Percentiles rank a stretch among this genome's conserved stretches.
These are phyloP conservation scores for Helicocarpus griseus DNA, from an alignment of 2,329 filamentous ascomycete genomes.

Conservation along the genomic window DNA sequence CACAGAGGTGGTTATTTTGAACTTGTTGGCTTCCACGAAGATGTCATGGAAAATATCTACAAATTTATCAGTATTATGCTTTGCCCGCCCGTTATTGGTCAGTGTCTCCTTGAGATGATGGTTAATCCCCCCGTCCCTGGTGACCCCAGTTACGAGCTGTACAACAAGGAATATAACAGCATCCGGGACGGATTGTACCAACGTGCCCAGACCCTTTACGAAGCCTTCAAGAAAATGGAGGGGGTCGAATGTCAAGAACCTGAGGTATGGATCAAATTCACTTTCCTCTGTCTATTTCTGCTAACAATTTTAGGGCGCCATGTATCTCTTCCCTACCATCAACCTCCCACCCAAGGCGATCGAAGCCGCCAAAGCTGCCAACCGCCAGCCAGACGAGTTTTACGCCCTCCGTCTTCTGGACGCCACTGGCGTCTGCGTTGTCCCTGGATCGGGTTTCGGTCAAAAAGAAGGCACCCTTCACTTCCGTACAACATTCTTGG, in stretches of 20 bases:
- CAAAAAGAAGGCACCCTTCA: constrained; percentile 86
- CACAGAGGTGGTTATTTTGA: constrained; percentile 98
- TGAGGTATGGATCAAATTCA: constrained; percentile 39
- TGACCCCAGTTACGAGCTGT: constrained; percentile 73
- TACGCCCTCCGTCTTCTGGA: constrained; percentile 88
- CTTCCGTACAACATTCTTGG: constrained; percentile 94
- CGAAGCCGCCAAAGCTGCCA: constrained; percentile 64
- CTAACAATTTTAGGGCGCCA: constrained; percentile 56
- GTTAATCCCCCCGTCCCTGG: constrained; percentile 84
- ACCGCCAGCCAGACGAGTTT: constrained; percentile 76
- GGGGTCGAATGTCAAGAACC: constrained; percentile 84
- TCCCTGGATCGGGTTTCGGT: constrained; percentile 86
- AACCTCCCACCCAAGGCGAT: constrained; percentile 64
- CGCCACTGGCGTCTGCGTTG: constrained; percentile 87
- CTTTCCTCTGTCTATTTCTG: not conserved
- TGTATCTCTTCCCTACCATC: constrained; percentile 99
- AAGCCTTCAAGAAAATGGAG: constrained; percentile 90
- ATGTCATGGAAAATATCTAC: constrained; percentile 90
- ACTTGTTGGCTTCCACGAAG: constrained; percentile 74
- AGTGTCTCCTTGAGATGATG: constrained; percentile 96
- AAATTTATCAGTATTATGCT: constrained; percentile 97
- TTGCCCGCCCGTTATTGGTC: constrained; percentile 87
- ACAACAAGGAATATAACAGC: constrained; percentile 71
- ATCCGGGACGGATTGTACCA: constrained; percentile 71
- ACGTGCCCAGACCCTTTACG: constrained; percentile 75